Evolutionary conservation across 805 yeast genomes (phyloP).

Genomic region (Hanseniaspora singularis): DNA sequence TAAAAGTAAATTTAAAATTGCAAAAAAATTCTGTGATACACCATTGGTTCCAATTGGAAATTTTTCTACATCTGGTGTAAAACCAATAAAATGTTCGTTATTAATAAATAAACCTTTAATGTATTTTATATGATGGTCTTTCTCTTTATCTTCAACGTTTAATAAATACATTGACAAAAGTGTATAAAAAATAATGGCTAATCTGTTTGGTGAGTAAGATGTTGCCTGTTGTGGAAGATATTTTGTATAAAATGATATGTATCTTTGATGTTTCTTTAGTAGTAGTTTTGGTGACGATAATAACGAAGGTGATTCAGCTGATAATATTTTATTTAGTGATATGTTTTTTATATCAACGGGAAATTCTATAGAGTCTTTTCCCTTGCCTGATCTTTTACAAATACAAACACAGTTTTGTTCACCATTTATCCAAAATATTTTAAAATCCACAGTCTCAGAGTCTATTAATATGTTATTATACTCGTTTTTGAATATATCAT

Average conservation of each 20-base stretch:
- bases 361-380: background rate
- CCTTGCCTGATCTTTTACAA: constrained; percentile 1
- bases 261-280: constrained; percentile 1
- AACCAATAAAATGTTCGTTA: background rate
- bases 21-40: constrained; percentile 12
- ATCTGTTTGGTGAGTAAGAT: constrained; percentile 9
- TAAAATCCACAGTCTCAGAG: constrained; percentile 1
- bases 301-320: background rate
- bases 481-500: background rate
- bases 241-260: background rate
- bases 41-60: constrained; percentile 3
- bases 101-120: constrained; percentile 2
- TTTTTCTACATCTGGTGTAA: background rate
- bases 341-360: background rate
- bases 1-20: background rate
- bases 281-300: constrained; percentile 2
- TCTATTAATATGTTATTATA: background rate
- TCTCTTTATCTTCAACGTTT: background rate
- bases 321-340: background rate
- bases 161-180: constrained; percentile 1
- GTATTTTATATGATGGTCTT: background rate
- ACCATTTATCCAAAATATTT: constrained; percentile 2
- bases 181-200: constrained; percentile 3
- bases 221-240: constrained; percentile 2
- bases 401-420: background rate